Evolutionary conservation across 257 asterid genomes (phyloP).

Genomic region (Solanum tarijense): DNA sequence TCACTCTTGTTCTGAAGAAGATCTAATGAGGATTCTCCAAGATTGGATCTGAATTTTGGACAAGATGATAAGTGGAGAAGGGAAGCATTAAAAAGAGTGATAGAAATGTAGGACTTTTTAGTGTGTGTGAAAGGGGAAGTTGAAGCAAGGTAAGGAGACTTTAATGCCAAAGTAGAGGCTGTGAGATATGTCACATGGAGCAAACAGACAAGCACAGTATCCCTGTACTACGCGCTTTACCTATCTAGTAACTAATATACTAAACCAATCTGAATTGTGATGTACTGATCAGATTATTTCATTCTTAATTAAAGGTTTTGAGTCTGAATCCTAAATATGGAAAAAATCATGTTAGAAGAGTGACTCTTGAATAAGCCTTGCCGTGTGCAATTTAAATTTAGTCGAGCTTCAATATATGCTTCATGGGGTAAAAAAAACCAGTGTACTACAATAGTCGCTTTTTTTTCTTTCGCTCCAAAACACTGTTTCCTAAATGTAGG

Average conservation of each 20-base stretch:
- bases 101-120: not conserved
- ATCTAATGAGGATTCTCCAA: not conserved
- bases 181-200: constrained; percentile 14
- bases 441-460: not conserved
- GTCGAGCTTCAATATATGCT: too few relatives aligned
- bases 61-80: not conserved
- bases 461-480: not conserved
- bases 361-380: accelerated
- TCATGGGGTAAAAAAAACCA: too few relatives aligned
- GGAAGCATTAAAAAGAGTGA: not conserved
- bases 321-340: accelerated
- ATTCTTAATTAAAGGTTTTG: accelerated
- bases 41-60: not conserved
- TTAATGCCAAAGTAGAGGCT: not conserved
- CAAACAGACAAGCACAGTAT: constrained; percentile 5
- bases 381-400: too few relatives aligned
- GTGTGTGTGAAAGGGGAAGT: not conserved
- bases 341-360: too few relatives aligned
- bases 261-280: too few relatives aligned
- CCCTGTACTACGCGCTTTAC: not conserved
- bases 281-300: accelerated
- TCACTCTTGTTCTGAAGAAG: not conserved
- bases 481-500: not conserved
- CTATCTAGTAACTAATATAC: not conserved
- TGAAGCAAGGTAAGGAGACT: not conserved